Conservation (phyloP, 306 rosid genomes). For the Fragaria vesca region DNA sequence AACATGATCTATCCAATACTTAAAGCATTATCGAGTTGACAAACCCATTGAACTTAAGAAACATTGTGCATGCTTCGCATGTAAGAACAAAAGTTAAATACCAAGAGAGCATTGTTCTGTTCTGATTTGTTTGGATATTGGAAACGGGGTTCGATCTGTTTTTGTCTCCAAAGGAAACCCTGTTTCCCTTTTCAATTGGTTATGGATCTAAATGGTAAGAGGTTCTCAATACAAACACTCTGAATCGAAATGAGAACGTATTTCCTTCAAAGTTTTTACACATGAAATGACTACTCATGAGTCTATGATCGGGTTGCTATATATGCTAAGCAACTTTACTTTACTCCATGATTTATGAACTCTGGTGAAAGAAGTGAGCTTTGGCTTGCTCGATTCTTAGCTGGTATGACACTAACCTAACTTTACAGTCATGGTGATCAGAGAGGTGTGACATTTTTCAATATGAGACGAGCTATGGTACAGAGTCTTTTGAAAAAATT, state of each 20-base stretch:
- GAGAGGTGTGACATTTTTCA: not conserved
- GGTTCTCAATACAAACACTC: not conserved
- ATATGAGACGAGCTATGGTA: not conserved
- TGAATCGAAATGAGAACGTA: no score
- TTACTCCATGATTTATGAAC: not conserved
- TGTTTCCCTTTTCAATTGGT: not conserved
- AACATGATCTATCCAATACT: not conserved
- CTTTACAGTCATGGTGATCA: not conserved
- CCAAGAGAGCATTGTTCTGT: not conserved
- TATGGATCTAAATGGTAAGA: not conserved
- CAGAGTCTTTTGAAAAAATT: slow-evolving; percentile 4
- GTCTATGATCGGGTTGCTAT: no score
- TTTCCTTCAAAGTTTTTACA: not conserved
- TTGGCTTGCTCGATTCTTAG: not conserved
- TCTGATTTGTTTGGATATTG: not conserved
- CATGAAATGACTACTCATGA: not conserved
- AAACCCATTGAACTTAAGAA: not conserved
- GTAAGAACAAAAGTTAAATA: not conserved
- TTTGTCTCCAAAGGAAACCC: not conserved
- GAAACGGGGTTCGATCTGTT: not conserved
- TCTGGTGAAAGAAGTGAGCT: not conserved
- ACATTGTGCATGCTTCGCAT: not conserved
- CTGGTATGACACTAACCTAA: not conserved
- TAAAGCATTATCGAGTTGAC: not conserved
- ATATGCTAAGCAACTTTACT: not conserved